These are phyloP conservation scores for Eucalyptus erythrocorys DNA, from an alignment of 345 rosid genomes.

Conservation along the genomic window DNA sequence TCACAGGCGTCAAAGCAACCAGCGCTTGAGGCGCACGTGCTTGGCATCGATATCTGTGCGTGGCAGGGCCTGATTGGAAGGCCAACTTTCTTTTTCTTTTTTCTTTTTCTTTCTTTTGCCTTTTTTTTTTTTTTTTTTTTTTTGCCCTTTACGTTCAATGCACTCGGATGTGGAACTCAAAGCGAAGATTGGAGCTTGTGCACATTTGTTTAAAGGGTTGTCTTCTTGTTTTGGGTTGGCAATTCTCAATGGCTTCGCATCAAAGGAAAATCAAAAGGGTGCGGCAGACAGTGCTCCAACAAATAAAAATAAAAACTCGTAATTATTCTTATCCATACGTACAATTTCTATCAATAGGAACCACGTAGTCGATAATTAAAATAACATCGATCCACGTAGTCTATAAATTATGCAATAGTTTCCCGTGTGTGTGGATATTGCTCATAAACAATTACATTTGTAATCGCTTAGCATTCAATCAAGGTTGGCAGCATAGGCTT, in stretches of 20 bases:
- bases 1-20: not conserved
- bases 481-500: not conserved
- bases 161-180: not conserved
- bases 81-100: not conserved
- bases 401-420: not conserved
- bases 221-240: not conserved
- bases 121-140: no score
- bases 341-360: not conserved
- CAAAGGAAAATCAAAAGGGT: not conserved
- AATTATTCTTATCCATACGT: not conserved
- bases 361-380: not conserved
- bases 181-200: not conserved
- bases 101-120: not conserved
- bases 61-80: not conserved
- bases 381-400: fast-evolving
- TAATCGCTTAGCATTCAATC: not conserved
- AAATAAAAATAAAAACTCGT: not conserved
- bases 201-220: not conserved
- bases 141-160: not conserved
- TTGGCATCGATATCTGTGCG: not conserved
- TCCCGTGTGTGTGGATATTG: not conserved
- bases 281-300: no score
- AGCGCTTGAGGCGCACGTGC: not conserved
- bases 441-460: not conserved
- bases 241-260: not conserved